Base-by-base conservation (phyloP, 2,329 filamentous ascomycete genomes). In the Aureobasidium sp. region DNA sequence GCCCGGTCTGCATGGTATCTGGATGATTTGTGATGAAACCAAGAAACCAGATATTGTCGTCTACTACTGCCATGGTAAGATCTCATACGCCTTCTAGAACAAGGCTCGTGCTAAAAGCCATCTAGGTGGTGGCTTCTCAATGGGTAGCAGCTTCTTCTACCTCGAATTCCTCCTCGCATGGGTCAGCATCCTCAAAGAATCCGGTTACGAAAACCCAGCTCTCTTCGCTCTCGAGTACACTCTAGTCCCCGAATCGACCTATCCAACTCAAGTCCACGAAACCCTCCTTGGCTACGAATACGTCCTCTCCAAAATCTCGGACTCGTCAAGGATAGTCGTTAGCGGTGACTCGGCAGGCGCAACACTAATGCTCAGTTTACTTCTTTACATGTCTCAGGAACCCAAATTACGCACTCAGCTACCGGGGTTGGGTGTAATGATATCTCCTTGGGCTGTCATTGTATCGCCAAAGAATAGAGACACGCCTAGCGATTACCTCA, bases 101-200 rank as follows among this genome's bases (percentile, higher is more conserved):
- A 1, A 15, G 11, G 10, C 19, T 5, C 37, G 23, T n/a, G 57
- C 21, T 46, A 64, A 42, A 40, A 2, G 54, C 33, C 11, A 1
- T 25, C 4, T 61, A 88, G 85, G 88, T 17, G 90, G 90, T 23
- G 90, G 90, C 0, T 94, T 95, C 70, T 83, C 84, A 7, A 89
- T 95, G 85, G 90, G 90, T 3, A 90, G 88, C 13, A 78, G 81
- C 19, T 88, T 88, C 74, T 95, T 95, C 72, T 95, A 95, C 71
- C 81, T 92, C 37, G 90, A 95, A 68, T 94, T 93, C 65, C 78
- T 95, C 2, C 76, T 93, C 58, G 82, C 84, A 9, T 90, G 87
- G 86, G 75, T 89, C 13, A 77, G 79, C 45, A 74, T 90, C 19
- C 78, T 95, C 40, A 78, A 83, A 60, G 74, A 81, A 55, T 76